phyloP scores from a whole-genome alignment of 1,139 yeast species.

The Kluyveromyces sp. region DNA sequence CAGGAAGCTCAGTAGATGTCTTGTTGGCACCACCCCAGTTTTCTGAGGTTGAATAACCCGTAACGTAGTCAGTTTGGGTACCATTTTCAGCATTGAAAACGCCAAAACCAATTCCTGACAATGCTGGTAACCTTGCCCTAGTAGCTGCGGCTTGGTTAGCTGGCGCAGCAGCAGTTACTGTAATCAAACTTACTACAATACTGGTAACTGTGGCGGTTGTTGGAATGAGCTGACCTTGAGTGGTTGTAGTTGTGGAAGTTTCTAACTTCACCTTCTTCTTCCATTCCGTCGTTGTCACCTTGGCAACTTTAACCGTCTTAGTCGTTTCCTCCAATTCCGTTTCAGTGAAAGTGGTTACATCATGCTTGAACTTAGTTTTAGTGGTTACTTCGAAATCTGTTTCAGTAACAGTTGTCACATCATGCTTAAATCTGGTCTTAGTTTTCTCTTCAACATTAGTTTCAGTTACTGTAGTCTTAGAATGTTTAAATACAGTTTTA shows the following conservation, averaged over 20 bases:
- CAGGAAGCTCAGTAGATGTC: not conserved
- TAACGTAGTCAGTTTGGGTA: not conserved
- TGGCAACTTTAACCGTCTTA: slow-evolving; percentile 10
- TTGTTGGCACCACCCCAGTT: not conserved
- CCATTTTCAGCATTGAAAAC: slow-evolving; percentile 1
- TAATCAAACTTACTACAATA: slow-evolving; percentile 12
- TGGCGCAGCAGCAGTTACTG: slow-evolving; percentile 10
- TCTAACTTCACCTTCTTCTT: slow-evolving; percentile 9
- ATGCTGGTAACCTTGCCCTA: not conserved
- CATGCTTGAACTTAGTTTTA: slow-evolving; percentile 13
- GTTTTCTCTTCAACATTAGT: slow-evolving; percentile 14
- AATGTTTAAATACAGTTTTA: slow-evolving; percentile 8
- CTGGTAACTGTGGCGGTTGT: slow-evolving; percentile 13
- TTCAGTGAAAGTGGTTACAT: slow-evolving; percentile 15
- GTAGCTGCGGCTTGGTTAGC: not conserved
- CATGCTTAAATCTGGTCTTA: slow-evolving; percentile 7
- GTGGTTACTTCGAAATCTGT: slow-evolving; percentile 14
- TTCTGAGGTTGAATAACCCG: slow-evolving; percentile 1
- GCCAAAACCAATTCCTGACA: not conserved
- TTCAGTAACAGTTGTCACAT: slow-evolving; percentile 10
- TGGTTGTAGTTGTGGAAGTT: slow-evolving; percentile 12
- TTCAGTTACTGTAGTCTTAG: slow-evolving; percentile 10
- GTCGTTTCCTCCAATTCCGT: slow-evolving; percentile 17
- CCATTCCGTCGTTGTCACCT: slow-evolving; percentile 7
- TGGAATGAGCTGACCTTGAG: slow-evolving; percentile 17